These are phyloP conservation scores for Candida odintsovae DNA, from an alignment of 805 yeast genomes.

Conservation along the genomic window DNA sequence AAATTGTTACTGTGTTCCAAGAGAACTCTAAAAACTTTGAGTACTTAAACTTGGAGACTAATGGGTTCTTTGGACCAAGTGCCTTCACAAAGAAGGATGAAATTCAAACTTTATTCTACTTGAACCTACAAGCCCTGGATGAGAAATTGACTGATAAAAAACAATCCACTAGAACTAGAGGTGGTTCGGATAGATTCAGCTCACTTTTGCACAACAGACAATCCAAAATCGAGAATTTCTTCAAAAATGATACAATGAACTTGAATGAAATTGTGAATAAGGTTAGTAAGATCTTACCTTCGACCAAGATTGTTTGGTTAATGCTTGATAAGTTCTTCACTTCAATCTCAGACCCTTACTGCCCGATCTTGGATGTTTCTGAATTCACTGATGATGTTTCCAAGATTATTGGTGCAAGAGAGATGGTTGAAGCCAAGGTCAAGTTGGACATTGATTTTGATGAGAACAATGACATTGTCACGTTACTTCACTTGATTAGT, in stretches of 20 bases:
- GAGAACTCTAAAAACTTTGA: slow-evolving; percentile 11
- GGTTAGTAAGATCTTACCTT: slow-evolving; percentile 43
- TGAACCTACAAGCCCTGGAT: slow-evolving; percentile 9
- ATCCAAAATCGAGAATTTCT: slow-evolving; percentile 13
- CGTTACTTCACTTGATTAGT: slow-evolving; percentile 9
- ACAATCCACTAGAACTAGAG: slow-evolving; percentile 1
- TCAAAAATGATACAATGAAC: slow-evolving; percentile 12
- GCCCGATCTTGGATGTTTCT: slow-evolving; percentile 58
- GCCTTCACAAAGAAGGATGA: slow-evolving; percentile 16
- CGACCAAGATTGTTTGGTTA: slow-evolving; percentile 47
- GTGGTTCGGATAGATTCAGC: slow-evolving; percentile 8
- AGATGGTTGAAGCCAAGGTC: slow-evolving; percentile 22
- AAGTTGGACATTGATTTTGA: slow-evolving; percentile 21
- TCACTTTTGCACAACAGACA: slow-evolving; percentile 13
- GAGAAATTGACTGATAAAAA: slow-evolving; percentile 1
- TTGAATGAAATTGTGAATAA: slow-evolving; percentile 12
- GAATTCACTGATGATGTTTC: slow-evolving; percentile 35
- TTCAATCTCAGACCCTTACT: slow-evolving; percentile 41
- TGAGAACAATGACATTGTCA: slow-evolving; percentile 9
- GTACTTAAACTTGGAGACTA: slow-evolving; percentile 9
- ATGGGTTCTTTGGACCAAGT: slow-evolving; percentile 18
- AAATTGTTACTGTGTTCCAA: slow-evolving; percentile 11
- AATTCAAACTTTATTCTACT: slow-evolving; percentile 9
- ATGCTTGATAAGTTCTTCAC: slow-evolving; percentile 47
- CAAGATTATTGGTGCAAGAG: slow-evolving; percentile 37